Base-by-base conservation (phyloP, 2,329 filamentous ascomycete species). In the Leptographium wingfieldii region DNA sequence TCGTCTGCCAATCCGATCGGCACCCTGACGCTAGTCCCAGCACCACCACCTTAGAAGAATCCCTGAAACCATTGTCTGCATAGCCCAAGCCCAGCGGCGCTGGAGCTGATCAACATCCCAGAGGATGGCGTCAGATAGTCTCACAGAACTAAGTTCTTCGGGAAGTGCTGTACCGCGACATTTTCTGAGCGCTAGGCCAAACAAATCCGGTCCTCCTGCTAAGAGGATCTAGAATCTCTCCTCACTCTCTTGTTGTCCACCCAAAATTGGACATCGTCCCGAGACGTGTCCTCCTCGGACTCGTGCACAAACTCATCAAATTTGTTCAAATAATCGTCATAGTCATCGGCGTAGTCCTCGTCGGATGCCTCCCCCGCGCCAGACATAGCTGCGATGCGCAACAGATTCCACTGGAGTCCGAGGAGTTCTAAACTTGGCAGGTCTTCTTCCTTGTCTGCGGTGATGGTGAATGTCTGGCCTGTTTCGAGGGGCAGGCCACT, bases 11-110 rank as follows among this genome's bases (percentile, higher is more conserved):
- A 25, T 29, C 29, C 22, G 11, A 22, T 31, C 11, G 35, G 31
- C 53, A 22, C 38, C n/a, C 54, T 40, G 22, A 27, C 38, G 3
- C 35, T 31, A 3, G 54, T 31, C n/a, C 54, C 55, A 19, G 58
- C 55, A 55, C 71, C 71, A 25, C 70, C 68, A 9, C 63, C 55
- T 31, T 31, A 5, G 7, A 31, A 31, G 7, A 31, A 31, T 31
- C 7, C 31, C 2, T 31, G 31, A 31, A 31, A 31, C 31, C 31
- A 31, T 5, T 31, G 31, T 31, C 31, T 31, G 31, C 31, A 31
- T 31, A 7, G 31, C 31, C 31, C 31, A 43, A 22, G 22, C 22
- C 22, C 22, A 22, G 22, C 22, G 22, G 22, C 22, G 22, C 22
- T 22, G 22, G 22, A 43, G 40, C 40, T 43, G 40, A 19, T 6